Base-by-base conservation (phyloP, 495 filamentous ascomycete species). In the Polyplosphaeria fusca region DNA sequence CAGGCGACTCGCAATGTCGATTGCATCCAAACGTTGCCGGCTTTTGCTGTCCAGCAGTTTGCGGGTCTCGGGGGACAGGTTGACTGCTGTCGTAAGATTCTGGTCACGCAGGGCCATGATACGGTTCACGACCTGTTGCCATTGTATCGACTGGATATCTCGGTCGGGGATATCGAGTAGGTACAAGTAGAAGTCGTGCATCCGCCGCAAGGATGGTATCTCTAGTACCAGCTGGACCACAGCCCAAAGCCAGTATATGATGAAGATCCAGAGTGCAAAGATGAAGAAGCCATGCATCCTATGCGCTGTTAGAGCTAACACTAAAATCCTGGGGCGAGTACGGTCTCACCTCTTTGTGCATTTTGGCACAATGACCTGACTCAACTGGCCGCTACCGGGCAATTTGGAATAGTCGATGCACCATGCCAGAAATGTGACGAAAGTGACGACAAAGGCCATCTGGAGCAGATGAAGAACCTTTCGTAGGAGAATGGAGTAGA, bases 81-180 rank as follows among this genome's bases (percentile, higher is more conserved):
- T 79, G 13, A 82, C 81, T 2, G 89, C 88, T 14, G 91, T 96
- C 39, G 83, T 80, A 23, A 89, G 83, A 64, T 98, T 98, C 30
- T 85, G 78, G 69, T 97, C 91, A 63, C 94, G 77, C 5, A 97
- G 71, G 13, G 80, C 78, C 85, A 96, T 96, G 49, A 98, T 75
- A 41, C 91, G 86, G 30, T 82, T 86, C 39, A 98, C 92, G 28
- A 97, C 80, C 55, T 94, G 86, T 68, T 96, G 90, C 93, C 93
- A 98, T 5, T 90, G 89, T 27, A 97, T 86, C 0, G 91, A 96
- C 71, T 97, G 94, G 67, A 98, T 94, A 57, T 98, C 94, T 19
- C 82, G 75, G 63, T 97, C 94, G 1, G 88, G 87, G 27, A 98
- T 86, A 26, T 86, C 85, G 14, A 98, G 81, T 5, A 96, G 78